Percentiles rank a stretch among this genome's conserved stretches.
Evolutionary conservation across 1,284 basidiomycete genomes (phyloP).

Genomic region (Papiliotrema fonsecae): DNA sequence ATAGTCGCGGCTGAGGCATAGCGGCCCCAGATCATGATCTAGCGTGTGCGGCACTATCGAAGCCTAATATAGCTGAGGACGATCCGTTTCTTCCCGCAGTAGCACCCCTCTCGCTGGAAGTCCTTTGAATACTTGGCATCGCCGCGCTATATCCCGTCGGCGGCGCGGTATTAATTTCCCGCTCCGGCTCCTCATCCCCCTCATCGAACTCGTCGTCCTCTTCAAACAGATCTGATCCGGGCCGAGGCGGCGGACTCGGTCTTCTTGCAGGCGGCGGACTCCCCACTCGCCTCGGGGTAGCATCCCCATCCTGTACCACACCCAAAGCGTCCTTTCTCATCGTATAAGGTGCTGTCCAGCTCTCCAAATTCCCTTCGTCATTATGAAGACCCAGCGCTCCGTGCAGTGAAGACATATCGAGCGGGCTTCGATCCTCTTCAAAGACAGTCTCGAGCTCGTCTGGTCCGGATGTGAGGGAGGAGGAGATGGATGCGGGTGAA

Average conservation of each 20-base stretch:
- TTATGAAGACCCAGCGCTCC: neutral
- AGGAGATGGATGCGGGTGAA: neutral
- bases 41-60: too few species aligned
- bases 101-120: too few species aligned
- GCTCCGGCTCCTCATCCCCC: neutral
- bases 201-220: neutral
- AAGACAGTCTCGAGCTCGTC: neutral
- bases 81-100: too few species aligned
- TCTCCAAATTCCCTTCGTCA: too few species aligned
- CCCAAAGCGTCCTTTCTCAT: neutral
- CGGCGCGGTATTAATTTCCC: too few species aligned
- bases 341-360: too few species aligned
- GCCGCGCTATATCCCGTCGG: too few species aligned
- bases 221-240: neutral
- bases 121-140: too few species aligned
- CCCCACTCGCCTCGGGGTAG: constrained; percentile 13
- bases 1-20: too few species aligned
- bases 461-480: neutral
- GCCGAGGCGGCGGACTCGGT: constrained; percentile 14
- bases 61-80: too few species aligned
- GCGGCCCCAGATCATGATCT: too few species aligned
- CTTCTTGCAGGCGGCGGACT: constrained; percentile 1
- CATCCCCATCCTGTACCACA: constrained; percentile 7
- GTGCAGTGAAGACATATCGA: neutral
- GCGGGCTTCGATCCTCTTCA: neutral